Conservation (phyloP, 2,329 filamentous ascomycete species). For the Juglanconis oblonga region DNA sequence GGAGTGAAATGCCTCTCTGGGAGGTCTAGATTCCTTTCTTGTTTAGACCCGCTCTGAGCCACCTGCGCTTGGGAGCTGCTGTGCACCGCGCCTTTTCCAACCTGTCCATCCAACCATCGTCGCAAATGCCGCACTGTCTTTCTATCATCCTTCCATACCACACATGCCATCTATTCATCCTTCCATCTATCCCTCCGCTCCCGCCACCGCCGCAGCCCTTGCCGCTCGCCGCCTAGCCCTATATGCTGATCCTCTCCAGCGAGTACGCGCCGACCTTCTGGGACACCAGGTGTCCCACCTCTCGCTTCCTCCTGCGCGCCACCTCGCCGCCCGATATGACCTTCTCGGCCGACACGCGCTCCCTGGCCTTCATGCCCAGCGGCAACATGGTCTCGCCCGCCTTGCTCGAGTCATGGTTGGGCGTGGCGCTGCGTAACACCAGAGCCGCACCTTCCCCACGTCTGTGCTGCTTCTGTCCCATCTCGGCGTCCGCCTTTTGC, state of each 20-base stretch:
- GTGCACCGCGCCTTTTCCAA: not conserved
- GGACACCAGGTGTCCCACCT: conserved; percentile 74
- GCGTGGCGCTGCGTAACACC: conserved; percentile 14
- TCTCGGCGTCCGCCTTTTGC: conserved; percentile 22
- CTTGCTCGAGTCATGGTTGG: conserved; percentile 24
- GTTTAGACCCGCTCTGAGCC: not conserved
- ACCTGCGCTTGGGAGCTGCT: not conserved
- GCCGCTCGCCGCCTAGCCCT: conserved; percentile 26
- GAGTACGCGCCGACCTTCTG: conserved; percentile 81
- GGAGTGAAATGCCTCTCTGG: not conserved
- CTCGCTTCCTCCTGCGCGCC: conserved; percentile 64
- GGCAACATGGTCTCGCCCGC: conserved; percentile 55
- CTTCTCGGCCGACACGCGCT: conserved; percentile 51
- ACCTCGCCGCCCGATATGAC: conserved; percentile 68
- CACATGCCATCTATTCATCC: not conserved
- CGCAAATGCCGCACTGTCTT: not conserved
- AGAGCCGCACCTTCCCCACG: not conserved
- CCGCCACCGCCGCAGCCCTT: not conserved
- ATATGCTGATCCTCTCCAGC: conserved; percentile 72
- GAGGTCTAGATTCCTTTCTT: not conserved
- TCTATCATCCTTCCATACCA: not conserved
- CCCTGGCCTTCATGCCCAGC: conserved; percentile 65
- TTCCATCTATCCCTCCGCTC: not conserved
- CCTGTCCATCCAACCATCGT: not conserved
- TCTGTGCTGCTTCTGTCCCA: conserved; percentile 18